Evolutionary conservation across 805 yeast species (phyloP).

Genomic region (Danielia oregonensis): DNA sequence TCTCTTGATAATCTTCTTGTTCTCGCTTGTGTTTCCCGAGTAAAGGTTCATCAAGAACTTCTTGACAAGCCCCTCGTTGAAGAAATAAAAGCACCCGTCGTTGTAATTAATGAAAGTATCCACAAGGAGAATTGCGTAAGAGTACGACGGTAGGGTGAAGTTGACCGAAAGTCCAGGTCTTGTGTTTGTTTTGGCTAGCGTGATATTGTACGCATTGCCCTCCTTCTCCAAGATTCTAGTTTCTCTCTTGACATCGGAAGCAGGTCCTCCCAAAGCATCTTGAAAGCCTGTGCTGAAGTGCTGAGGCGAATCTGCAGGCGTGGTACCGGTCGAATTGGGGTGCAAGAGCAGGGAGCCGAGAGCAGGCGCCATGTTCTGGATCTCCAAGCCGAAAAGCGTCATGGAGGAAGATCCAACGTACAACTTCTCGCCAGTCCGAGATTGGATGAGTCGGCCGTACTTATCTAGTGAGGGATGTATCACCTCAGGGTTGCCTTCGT

Average conservation of each 20-base stretch:
- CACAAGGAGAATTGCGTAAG: conserved; percentile 69
- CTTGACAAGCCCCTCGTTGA: conserved; percentile 77
- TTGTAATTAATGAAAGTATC: conserved; percentile 76
- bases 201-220: conserved; percentile 72
- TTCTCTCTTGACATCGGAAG: conserved; percentile 32
- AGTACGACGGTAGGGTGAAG: conserved; percentile 70
- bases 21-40: conserved; percentile 43
- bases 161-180: conserved; percentile 67
- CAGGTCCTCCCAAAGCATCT: conserved; percentile 7
- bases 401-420: conserved; percentile 81
- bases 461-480: conserved; percentile 70
- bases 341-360: conserved; percentile 16
- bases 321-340: conserved; percentile 12
- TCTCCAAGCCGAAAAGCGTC: conserved; percentile 77
- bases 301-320: conserved; percentile 10
- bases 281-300: not conserved
- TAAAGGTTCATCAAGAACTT: conserved; percentile 61
- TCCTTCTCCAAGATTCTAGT: conserved; percentile 65
- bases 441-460: conserved; percentile 67
- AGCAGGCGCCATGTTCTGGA: conserved; percentile 58
- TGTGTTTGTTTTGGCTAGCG: conserved; percentile 63
- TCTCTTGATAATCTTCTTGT: conserved; percentile 34
- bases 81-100: conserved; percentile 81
- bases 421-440: conserved; percentile 70
- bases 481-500: conserved; percentile 36